Evolutionary conservation across 2,329 filamentous ascomycete genomes (phyloP).

Genomic region (Ceratocystiopsis minuta): DNA sequence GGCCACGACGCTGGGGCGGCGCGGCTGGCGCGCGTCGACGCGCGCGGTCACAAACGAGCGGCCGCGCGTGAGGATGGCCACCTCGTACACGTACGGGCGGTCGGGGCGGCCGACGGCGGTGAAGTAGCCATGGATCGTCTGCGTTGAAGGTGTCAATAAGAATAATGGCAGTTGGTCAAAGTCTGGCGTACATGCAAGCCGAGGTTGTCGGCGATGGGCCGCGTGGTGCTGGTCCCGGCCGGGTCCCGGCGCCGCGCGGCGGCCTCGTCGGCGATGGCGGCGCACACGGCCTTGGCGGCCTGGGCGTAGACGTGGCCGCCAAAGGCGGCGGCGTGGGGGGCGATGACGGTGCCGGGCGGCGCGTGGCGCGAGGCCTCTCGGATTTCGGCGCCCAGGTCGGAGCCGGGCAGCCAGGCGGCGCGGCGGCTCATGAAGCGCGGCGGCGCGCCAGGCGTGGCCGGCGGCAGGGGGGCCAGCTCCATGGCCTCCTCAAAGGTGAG

Average conservation of each 20-base stretch:
- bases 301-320: conserved; percentile 29
- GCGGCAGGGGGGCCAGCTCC: conserved; percentile 15
- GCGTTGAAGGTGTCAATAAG: no score
- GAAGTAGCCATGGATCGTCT: conserved; percentile 40
- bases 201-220: conserved; percentile 1
- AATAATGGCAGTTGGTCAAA: no score
- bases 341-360: neutral
- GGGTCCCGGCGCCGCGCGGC: neutral
- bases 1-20: conserved; percentile 17
- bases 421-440: conserved; percentile 18
- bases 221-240: neutral
- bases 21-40: conserved; percentile 30
- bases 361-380: neutral
- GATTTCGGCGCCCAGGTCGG: conserved; percentile 11
- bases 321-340: conserved; percentile 15
- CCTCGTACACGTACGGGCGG: conserved; percentile 34
- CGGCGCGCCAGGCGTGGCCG: neutral
- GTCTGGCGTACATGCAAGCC: conserved; percentile 21
- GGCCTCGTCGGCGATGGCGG: conserved; percentile 15
- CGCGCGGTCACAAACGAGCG: conserved; percentile 30
- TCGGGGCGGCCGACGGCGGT: conserved; percentile 27
- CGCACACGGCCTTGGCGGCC: conserved; percentile 20
- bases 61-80: conserved; percentile 25
- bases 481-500: conserved; percentile 20
- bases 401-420: conserved; percentile 16